Conservation (phyloP, 148 eudicot species). For the Cornus controversa region DNA sequence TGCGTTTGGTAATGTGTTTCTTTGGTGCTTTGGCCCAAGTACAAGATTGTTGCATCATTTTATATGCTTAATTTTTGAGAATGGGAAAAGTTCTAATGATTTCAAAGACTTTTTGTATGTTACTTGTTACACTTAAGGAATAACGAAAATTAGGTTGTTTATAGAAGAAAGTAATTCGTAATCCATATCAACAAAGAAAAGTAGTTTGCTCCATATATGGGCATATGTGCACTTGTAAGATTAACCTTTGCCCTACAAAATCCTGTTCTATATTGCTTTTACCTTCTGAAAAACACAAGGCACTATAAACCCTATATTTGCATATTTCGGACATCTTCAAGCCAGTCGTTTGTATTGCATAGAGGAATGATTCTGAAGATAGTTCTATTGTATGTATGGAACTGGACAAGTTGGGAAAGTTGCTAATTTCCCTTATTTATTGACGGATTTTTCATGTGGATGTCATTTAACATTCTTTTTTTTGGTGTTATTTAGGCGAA, state of each 20-base stretch:
- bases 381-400: neutral
- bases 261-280: neutral
- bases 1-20: neutral
- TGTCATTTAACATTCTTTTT: neutral
- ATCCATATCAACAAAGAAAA: neutral
- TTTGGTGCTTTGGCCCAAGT: neutral
- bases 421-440: neutral
- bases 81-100: neutral
- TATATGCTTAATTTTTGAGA: neutral
- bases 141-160: neutral
- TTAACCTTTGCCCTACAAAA: too few species aligned
- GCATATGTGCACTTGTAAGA: neutral
- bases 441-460: neutral
- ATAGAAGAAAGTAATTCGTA: neutral
- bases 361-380: neutral
- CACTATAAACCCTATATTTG: neutral
- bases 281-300: neutral
- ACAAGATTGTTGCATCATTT: conserved; percentile 11
- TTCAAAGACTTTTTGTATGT: conserved; percentile 5
- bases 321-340: neutral
- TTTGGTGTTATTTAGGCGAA: too few species aligned
- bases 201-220: neutral
- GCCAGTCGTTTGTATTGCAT: neutral
- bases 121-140: neutral
- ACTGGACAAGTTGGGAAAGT: neutral